Evolutionary conservation across 441 rosid species (phyloP).

Genomic region (Eruca vesicaria): DNA sequence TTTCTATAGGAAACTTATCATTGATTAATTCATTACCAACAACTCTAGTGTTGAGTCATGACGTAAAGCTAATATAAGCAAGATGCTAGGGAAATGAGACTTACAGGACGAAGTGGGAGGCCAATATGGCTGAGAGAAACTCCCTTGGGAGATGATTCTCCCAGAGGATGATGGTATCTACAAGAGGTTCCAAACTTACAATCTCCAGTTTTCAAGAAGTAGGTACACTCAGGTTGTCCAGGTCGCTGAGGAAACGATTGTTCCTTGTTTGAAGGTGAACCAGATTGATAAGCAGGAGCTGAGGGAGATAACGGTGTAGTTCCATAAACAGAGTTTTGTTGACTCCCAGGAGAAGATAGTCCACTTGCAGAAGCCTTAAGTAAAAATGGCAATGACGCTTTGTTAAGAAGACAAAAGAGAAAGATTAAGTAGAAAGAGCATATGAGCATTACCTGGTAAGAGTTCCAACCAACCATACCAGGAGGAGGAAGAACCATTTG

Average conservation of each 20-base stretch:
- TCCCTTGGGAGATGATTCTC: conserved; percentile 44
- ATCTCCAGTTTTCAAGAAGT: conserved; percentile 76
- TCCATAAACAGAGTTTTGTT: conserved; percentile 57
- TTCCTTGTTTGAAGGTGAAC: conserved; percentile 54
- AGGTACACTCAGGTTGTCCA: conserved; percentile 79
- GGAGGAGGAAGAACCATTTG: conserved; percentile 58
- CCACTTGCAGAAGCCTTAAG: conserved; percentile 55
- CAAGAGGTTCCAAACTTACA: conserved; percentile 82
- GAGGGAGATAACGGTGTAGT: conserved; percentile 59
- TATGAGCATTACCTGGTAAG: conserved; percentile 54
- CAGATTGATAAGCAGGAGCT: conserved; percentile 41
- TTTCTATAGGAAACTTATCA: neutral
- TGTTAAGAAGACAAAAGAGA: neutral
- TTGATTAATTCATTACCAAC: neutral
- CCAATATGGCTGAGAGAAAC: conserved; percentile 57
- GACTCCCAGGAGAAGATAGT: conserved; percentile 52
- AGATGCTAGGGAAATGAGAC: conserved; percentile 20
- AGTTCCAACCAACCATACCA: conserved; percentile 69
- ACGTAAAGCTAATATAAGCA: conserved; percentile 1
- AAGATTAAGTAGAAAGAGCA: neutral
- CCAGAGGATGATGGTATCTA: conserved; percentile 82
- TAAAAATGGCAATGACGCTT: neutral
- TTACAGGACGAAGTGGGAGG: conserved; percentile 82
- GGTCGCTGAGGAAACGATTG: conserved; percentile 69
- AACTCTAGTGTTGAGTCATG: neutral